Evolutionary conservation across 352 stramenopile genomes (phyloP), one percentile per base, ranked within the genome.

Genomic region (Blastocystis sp.): DNA sequence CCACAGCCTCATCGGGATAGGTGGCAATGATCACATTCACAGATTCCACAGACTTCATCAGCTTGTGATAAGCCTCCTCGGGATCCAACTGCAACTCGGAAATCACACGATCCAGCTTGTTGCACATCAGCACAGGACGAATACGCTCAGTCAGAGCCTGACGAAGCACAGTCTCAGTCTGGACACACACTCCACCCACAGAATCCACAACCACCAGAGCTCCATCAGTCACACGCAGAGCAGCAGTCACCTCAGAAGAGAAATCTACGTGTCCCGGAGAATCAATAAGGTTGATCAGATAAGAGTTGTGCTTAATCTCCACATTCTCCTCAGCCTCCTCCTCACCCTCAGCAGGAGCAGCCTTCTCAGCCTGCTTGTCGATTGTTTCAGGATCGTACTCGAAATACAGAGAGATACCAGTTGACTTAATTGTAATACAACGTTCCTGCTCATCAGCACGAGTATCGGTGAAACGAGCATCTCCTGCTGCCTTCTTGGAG

Each of bases 231-330:
- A 99, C 96, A 96, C 96, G 97, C 66, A 99, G 95, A 59, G 97
- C 96, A 84, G 97, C 96, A 77, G 97, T 99, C 69, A 99, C 97
- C 92, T 99, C 97, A 30, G 95, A 98, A 53, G 95, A 98, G 91
- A 99, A 99, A 93, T 99, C 97, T 92, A 99, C 97, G 96, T 99
- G 97, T 95, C 97, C 97, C 77, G 97, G 97, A 81, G 96, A 99
- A 93, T 99, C 97, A 91, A 99, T 99, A 82, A 99, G 92, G 93
- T 99, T 99, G 93, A 99, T 99, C 88, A 99, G 91, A 93, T 98
- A 99, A 81, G 95, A 98, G 90, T 98, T 98, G 90, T 98, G 94
- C 62, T 93, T 97, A 91, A 98, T 98, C 60, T 94, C 92, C 62
- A 98, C 94, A 24, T 90, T 87, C 60, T 59, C n/a, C 69, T 58